Conservation (phyloP, 1,284 basidiomycete genomes). For the Pseudozyma sp. region DNA sequence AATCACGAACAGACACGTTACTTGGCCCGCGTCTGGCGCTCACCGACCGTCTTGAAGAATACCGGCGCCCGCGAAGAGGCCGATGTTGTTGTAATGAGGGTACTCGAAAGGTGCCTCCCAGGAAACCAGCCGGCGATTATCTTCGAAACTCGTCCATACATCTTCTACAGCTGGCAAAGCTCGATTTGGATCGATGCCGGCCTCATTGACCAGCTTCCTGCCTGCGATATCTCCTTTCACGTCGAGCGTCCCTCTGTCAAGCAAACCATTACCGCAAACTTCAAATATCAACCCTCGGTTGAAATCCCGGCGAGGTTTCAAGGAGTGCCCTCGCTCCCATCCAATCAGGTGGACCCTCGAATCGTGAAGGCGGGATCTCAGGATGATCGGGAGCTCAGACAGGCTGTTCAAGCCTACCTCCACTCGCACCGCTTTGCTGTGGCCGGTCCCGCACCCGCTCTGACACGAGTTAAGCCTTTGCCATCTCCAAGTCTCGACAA, state of each 20-base stretch:
- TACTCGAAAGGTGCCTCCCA: neutral
- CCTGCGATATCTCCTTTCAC: slow-evolving; percentile 7
- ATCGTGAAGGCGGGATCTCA: slow-evolving; percentile 1
- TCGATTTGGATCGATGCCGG: slow-evolving; percentile 21
- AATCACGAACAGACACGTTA: slow-evolving; percentile 1
- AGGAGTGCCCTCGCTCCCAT: neutral
- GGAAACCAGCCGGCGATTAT: neutral
- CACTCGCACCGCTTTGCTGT: no score
- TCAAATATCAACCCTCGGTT: neutral
- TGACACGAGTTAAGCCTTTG: no score
- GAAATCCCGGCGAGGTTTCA: neutral
- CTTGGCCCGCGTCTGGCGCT: slow-evolving; percentile 13
- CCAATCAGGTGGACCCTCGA: neutral
- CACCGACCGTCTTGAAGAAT: neutral
- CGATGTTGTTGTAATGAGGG: slow-evolving; percentile 3
- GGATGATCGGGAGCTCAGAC: slow-evolving; percentile 6
- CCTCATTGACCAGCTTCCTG: neutral
- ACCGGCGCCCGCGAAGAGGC: neutral
- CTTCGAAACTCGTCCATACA: neutral
- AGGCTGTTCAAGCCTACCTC: slow-evolving; percentile 4
- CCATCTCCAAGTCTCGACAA: no score
- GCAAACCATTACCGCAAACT: slow-evolving; percentile 1
- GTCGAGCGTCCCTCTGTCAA: slow-evolving; percentile 7
- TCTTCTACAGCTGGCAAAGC: neutral
- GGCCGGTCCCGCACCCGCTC: no score